Percentiles rank a stretch among this genome's conserved stretches.
These are phyloP conservation scores for Starmerella scarabaei DNA, from an alignment of 805 yeast genomes.

Conservation along the genomic window DNA sequence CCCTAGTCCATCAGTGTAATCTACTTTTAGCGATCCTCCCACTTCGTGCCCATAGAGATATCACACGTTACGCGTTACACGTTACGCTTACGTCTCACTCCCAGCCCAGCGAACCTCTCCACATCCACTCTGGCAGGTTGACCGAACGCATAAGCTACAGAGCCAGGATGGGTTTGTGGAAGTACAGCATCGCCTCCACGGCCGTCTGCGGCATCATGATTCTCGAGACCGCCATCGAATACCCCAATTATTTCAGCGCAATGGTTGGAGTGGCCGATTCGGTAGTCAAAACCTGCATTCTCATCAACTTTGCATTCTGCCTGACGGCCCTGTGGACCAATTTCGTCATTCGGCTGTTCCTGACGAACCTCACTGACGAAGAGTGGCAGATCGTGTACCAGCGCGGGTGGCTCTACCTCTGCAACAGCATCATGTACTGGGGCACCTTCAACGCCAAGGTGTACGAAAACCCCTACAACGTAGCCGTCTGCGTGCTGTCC, in stretches of 20 bases:
- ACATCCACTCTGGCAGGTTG: too few relatives aligned
- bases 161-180: slow-evolving; percentile 13
- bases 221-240: slow-evolving; percentile 32
- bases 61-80: too few relatives aligned
- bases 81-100: too few relatives aligned
- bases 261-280: slow-evolving; percentile 42
- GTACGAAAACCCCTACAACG: slow-evolving; percentile 22
- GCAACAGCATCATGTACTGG: slow-evolving; percentile 35
- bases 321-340: slow-evolving; percentile 32
- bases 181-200: slow-evolving; percentile 9
- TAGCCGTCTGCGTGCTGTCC: slow-evolving; percentile 25
- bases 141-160: too few relatives aligned
- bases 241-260: slow-evolving; percentile 40
- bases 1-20: too few relatives aligned
- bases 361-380: slow-evolving; percentile 61
- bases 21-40: too few relatives aligned
- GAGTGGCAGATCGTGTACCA: slow-evolving; percentile 50
- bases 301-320: slow-evolving; percentile 22
- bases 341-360: slow-evolving; percentile 39
- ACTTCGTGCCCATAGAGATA: too few relatives aligned
- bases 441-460: slow-evolving; percentile 3
- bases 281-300: slow-evolving; percentile 34
- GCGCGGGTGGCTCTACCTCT: slow-evolving; percentile 49
- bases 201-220: slow-evolving; percentile 22
- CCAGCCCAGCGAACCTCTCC: too few relatives aligned